Percentiles rank a stretch among this genome's conserved stretches.
phyloP scores from a whole-genome alignment of 75 land plant species.

The Sequoia sempervirens region DNA sequence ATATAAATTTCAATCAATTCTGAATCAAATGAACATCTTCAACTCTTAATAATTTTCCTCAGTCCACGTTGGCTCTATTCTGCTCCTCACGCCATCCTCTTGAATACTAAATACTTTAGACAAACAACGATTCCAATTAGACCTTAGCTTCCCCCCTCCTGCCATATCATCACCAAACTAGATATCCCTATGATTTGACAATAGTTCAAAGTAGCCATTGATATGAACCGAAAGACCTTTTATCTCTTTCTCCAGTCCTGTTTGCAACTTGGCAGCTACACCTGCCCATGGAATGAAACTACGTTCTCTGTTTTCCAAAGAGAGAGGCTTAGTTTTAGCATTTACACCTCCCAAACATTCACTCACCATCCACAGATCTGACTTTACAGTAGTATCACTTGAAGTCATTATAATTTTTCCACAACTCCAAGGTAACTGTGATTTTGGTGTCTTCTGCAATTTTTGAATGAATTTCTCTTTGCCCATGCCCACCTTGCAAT shows the following conservation, averaged over 20 bases:
- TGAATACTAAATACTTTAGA: constrained; percentile 24
- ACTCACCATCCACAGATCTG: constrained; percentile 72
- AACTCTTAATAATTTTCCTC: too few relatives aligned
- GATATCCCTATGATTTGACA: constrained; percentile 88
- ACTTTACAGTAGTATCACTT: constrained; percentile 17
- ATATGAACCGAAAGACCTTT: constrained; percentile 79
- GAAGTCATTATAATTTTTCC: constrained; percentile 46
- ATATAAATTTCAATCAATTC: too few relatives aligned
- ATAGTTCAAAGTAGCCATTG: constrained; percentile 93
- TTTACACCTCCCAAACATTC: constrained; percentile 60
- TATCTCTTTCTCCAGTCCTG: constrained; percentile 19
- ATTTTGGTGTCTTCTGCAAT: constrained; percentile 40
- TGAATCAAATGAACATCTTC: too few relatives aligned
- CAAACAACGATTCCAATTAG: constrained; percentile 81
- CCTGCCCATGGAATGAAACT: constrained; percentile 88
- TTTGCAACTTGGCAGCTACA: constrained; percentile 67
- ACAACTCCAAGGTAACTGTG: constrained; percentile 62
- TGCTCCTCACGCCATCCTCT: too few relatives aligned
- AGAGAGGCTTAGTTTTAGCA: constrained; percentile 31
- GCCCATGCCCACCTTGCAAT: constrained; percentile 30
- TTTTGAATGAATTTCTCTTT: constrained; percentile 64
- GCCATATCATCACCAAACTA: constrained; percentile 99
- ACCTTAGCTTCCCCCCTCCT: constrained; percentile 87
- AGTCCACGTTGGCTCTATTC: too few relatives aligned
- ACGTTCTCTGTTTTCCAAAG: constrained; percentile 33